Conservation (phyloP, 441 rosid species). For the Gossypium davidsonii region DNA sequence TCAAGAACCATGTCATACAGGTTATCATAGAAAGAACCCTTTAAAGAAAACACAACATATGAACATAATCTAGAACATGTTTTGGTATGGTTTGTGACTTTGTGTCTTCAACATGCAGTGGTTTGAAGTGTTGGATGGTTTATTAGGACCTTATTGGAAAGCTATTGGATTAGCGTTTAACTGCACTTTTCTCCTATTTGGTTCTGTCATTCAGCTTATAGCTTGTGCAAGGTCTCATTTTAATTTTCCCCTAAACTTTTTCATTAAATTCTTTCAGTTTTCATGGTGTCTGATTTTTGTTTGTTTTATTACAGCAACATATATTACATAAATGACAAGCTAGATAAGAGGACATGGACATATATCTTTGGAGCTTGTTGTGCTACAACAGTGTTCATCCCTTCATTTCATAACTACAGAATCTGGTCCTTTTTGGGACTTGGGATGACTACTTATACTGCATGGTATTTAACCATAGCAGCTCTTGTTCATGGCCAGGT, state of each 20-base stretch:
- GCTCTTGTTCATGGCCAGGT: slow-evolving; percentile 41
- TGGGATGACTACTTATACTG: slow-evolving; percentile 47
- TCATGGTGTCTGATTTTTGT: neutral
- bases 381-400: slow-evolving; percentile 50
- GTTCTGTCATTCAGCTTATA: slow-evolving; percentile 58
- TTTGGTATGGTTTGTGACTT: neutral
- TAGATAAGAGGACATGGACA: slow-evolving; percentile 67
- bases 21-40: slow-evolving; percentile 15
- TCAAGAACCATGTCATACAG: slow-evolving; percentile 67
- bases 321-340: slow-evolving; percentile 49
- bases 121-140: slow-evolving; percentile 64
- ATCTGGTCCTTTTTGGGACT: slow-evolving; percentile 50
- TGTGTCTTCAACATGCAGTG: slow-evolving; percentile 25
- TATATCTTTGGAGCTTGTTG: slow-evolving; percentile 64
- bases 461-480: slow-evolving; percentile 44
- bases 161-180: slow-evolving; percentile 49
- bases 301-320: slow-evolving; percentile 38
- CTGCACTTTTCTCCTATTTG: slow-evolving; percentile 55
- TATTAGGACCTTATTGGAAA: slow-evolving; percentile 52
- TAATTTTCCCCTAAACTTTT: neutral
- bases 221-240: slow-evolving; percentile 47
- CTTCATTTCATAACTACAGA: slow-evolving; percentile 50
- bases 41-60: neutral
- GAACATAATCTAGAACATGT: too few relatives aligned
- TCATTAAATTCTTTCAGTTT: neutral